Conservation (phyloP, 1,284 basidiomycete species). For the Ganoderma resinaceum region DNA sequence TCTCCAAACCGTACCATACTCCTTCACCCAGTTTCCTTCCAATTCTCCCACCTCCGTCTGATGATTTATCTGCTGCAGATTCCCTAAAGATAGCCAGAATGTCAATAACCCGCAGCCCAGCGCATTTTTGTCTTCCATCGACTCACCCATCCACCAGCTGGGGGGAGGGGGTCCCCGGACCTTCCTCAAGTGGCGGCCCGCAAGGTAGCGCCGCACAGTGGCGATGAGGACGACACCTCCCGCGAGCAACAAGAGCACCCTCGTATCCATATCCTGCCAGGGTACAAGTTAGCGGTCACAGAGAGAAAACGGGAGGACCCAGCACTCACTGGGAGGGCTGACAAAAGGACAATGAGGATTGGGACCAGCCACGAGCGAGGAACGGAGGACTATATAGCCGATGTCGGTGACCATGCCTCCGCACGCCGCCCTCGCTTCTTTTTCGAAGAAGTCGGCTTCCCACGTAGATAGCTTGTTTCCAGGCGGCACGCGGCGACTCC, state of each 20-base stretch:
- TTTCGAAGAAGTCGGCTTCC: conserved; percentile 23
- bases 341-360: not conserved
- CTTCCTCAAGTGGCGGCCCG: conserved; percentile 21
- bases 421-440: not conserved
- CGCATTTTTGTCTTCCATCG: not conserved
- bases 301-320: not conserved
- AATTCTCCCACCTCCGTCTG: conserved; percentile 42
- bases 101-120: not conserved
- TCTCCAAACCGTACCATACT: conserved; percentile 43
- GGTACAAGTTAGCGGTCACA: not conserved
- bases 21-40: conserved; percentile 37
- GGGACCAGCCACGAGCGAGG: not conserved
- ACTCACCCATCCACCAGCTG: conserved; percentile 32
- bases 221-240: conserved; percentile 17
- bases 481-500: not conserved
- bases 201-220: conserved; percentile 21
- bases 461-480: not conserved
- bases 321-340: not conserved
- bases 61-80: conserved; percentile 30
- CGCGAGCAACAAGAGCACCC: conserved; percentile 12
- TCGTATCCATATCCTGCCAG: conserved; percentile 15
- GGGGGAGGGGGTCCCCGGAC: conserved; percentile 32
- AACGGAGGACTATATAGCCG: not conserved
- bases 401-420: not conserved
- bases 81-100: conserved; percentile 31